A percentile compares a stretch with the other conserved stretches of the same genome.
phyloP scores from a whole-genome alignment of 179 eudicot species.

The Actinidia arguta region DNA sequence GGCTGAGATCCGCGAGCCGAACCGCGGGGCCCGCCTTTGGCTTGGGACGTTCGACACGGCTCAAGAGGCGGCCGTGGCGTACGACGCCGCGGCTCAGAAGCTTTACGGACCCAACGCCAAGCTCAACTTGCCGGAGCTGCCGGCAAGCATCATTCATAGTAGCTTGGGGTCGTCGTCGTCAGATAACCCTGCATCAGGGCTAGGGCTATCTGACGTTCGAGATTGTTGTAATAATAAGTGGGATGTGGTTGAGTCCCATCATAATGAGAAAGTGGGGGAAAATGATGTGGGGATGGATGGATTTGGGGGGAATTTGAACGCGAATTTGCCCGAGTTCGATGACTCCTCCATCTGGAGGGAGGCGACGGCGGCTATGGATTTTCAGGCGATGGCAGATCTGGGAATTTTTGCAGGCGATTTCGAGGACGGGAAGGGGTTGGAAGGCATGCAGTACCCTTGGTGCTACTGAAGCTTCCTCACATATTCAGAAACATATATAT shows the following conservation, averaged over 20 bases:
- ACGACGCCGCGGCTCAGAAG: slow-evolving; percentile 79
- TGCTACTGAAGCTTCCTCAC: not conserved
- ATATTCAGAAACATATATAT: not conserved
- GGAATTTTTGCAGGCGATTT: not conserved
- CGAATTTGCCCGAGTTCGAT: slow-evolving; percentile 18
- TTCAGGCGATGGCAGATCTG: not conserved
- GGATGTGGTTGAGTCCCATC: too few species aligned
- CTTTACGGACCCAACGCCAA: slow-evolving; percentile 79
- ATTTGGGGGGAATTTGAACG: not conserved
- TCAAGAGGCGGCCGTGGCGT: slow-evolving; percentile 82
- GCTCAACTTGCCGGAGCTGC: slow-evolving; percentile 72
- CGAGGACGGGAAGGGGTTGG: not conserved
- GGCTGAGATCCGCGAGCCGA: slow-evolving; percentile 95
- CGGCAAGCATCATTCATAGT: too few species aligned
- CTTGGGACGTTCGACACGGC: slow-evolving; percentile 87
- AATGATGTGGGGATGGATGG: not conserved
- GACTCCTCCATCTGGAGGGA: slow-evolving; percentile 19
- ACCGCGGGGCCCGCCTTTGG: slow-evolving; percentile 95
- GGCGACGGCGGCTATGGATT: slow-evolving; percentile 7
- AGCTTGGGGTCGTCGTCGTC: too few species aligned
- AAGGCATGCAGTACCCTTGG: slow-evolving; percentile 8
- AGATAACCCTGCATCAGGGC: too few species aligned
- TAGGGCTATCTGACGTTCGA: too few species aligned
- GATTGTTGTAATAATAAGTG: too few species aligned
- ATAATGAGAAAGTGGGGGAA: too few species aligned